Evolutionary conservation across 2,329 filamentous ascomycete genomes (phyloP), one percentile per base, ranked within the genome.

Genomic region (Fusarium sp.): DNA sequence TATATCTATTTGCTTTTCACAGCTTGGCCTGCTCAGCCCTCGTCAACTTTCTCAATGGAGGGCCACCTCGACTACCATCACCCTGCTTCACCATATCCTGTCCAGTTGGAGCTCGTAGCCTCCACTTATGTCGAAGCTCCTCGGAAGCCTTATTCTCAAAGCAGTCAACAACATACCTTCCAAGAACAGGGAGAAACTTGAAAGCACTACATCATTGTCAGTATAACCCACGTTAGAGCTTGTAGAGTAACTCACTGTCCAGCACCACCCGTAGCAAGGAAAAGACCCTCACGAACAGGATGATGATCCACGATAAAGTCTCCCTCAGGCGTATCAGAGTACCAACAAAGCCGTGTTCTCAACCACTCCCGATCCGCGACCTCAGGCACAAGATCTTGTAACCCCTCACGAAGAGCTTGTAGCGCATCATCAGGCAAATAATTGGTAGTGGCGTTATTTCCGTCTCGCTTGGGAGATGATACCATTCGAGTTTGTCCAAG

Each of bases 251-350:
- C 74, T 64, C 31, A 76, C 74, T 76, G 74, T 55, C 74, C 74
- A 56, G 69, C 79, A 60, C 69, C 70, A 56, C 85, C 86, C 0
- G 84, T 86, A 0, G 85, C 86, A 3, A 88, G 36, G 65, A 88
- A 87, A 0, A 87, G 68, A 1, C 84, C 83, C 5, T 82, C 73
- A 12, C 85, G 80, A 2, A 79, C 73, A 0, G 89, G 89, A 65
- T 91, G 88, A 62, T 87, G 83, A 25, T 86, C 85, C 29, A 91
- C 84, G 49, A 91, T 83, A 76, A 91, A 92, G 70, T 92, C 87
- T 2, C 88, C 89, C n/a, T 84, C 84, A 0, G 88, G 88, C 63
- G 90, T 91, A 79, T 91, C 90, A 7, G 86, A 89, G 73, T 91
- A 91, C 89, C 89, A 91, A 73, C 90, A 91, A 45, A 91, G 79